Evolutionary conservation across 2,329 filamentous ascomycete species (phyloP).

Genomic region (Raffaelea deltoideospora): DNA sequence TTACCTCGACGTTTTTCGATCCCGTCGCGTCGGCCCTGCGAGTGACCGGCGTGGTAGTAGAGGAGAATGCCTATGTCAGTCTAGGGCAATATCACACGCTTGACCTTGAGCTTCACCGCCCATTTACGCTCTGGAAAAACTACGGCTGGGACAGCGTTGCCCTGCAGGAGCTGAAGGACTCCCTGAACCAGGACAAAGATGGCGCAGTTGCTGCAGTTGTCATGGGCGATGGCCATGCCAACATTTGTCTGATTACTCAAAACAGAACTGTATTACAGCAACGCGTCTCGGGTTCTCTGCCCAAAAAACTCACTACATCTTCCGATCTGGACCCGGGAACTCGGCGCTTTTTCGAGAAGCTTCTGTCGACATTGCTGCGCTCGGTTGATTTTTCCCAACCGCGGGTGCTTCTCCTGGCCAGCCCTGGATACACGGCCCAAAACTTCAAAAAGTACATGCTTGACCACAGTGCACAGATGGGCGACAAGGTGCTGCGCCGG

Average conservation of each 20-base stretch:
- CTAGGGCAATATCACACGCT: slow-evolving; percentile 44
- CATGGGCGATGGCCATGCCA: slow-evolving; percentile 78
- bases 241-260: slow-evolving; percentile 70
- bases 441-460: slow-evolving; percentile 64
- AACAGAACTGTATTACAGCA: slow-evolving; percentile 64
- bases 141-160: slow-evolving; percentile 85
- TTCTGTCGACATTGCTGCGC: slow-evolving; percentile 58
- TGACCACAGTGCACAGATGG: slow-evolving; percentile 39
- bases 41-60: slow-evolving; percentile 37
- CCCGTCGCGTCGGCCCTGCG: slow-evolving; percentile 38
- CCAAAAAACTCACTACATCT: slow-evolving; percentile 50
- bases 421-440: slow-evolving; percentile 72
- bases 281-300: slow-evolving; percentile 49
- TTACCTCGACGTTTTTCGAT: slow-evolving; percentile 44
- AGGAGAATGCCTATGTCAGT: slow-evolving; percentile 36
- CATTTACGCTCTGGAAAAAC: slow-evolving; percentile 78
- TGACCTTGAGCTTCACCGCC: slow-evolving; percentile 74
- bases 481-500: slow-evolving; percentile 53
- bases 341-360: slow-evolving; percentile 63
- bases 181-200: slow-evolving; percentile 61
- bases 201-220: slow-evolving; percentile 81
- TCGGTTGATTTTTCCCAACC: slow-evolving; percentile 60
- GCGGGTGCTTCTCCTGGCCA: slow-evolving; percentile 68
- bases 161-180: slow-evolving; percentile 60
- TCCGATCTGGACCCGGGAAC: slow-evolving; percentile 57